Evolutionary conservation across 768 basidiomycete species (phyloP).

Genomic region (Leccinum aurantiacum): DNA sequence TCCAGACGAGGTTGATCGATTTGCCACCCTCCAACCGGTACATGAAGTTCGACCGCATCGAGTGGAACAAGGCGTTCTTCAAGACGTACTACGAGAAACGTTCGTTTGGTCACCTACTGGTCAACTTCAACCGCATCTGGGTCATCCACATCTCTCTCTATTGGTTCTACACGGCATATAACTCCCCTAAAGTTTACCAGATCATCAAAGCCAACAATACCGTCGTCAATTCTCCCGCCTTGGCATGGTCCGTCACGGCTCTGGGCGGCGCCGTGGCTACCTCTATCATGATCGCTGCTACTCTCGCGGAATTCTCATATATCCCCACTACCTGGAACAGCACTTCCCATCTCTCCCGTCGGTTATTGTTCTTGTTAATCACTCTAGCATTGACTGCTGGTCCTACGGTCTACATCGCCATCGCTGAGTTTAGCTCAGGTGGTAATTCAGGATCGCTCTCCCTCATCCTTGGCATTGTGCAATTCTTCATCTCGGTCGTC

Average conservation of each 20-base stretch:
- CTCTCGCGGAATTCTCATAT: slow-evolving; percentile 93
- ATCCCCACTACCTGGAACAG: slow-evolving; percentile 99
- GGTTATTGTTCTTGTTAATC: slow-evolving; percentile 84
- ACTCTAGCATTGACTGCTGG: slow-evolving; percentile 90
- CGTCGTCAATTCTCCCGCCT: slow-evolving; percentile 62
- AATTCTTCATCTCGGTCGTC: slow-evolving; percentile 90
- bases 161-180: slow-evolving; percentile 96
- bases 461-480: slow-evolving; percentile 92
- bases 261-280: slow-evolving; percentile 97
- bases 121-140: slow-evolving; percentile 99
- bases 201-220: slow-evolving; percentile 34
- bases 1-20: slow-evolving; percentile 85
- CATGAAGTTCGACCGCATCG: slow-evolving; percentile 95
- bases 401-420: slow-evolving; percentile 93
- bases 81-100: slow-evolving; percentile 99
- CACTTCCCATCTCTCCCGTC: slow-evolving; percentile 91
- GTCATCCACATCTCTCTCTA: slow-evolving; percentile 94
- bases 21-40: slow-evolving; percentile 89
- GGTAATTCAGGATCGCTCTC: slow-evolving; percentile 68
- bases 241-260: slow-evolving; percentile 92
- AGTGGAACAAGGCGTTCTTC: slow-evolving; percentile 97
- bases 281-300: slow-evolving; percentile 93
- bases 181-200: slow-evolving; percentile 84
- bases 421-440: slow-evolving; percentile 63
- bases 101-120: slow-evolving; percentile 92